Evolutionary conservation across 176 grass and related monocot species (phyloP).

Genomic region (Tillandsia fasciculata): DNA sequence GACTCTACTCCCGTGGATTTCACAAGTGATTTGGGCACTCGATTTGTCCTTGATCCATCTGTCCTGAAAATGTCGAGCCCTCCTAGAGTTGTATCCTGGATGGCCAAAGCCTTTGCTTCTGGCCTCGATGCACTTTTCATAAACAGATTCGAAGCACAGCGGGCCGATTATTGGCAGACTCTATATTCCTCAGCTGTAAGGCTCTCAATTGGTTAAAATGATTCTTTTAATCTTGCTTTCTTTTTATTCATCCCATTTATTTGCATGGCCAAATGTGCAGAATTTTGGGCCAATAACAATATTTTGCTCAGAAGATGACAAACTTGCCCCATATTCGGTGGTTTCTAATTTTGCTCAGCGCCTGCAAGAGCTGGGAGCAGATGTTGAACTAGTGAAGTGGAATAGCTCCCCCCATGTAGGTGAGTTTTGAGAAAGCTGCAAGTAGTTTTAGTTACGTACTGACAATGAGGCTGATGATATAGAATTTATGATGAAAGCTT

Average conservation of each 20-base stretch:
- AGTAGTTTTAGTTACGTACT: not conserved
- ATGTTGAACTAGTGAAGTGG: conserved; percentile 84
- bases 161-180: conserved; percentile 81
- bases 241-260: not conserved
- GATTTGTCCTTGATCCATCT: conserved; percentile 84
- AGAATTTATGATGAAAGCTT: no score
- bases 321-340: conserved; percentile 52
- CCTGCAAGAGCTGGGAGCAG: conserved; percentile 64
- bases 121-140: conserved; percentile 76
- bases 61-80: conserved; percentile 72
- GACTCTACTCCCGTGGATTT: conserved; percentile 92
- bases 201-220: conserved; percentile 12
- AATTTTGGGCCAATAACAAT: conserved; percentile 75
- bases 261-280: conserved; percentile 28
- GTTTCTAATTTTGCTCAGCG: conserved; percentile 53
- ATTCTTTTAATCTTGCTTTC: not conserved
- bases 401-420: conserved; percentile 65
- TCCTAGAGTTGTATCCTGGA: conserved; percentile 77
- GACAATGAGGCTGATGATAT: no score
- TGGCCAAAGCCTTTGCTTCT: conserved; percentile 51
- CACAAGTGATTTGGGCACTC: conserved; percentile 80
- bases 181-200: conserved; percentile 86
- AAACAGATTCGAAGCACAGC: conserved; percentile 80
- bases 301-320: conserved; percentile 82
- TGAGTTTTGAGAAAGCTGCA: conserved; percentile 20